Evolutionary conservation across 2,329 filamentous ascomycete species (phyloP).

Genomic region (Ceratocystis papillata): DNA sequence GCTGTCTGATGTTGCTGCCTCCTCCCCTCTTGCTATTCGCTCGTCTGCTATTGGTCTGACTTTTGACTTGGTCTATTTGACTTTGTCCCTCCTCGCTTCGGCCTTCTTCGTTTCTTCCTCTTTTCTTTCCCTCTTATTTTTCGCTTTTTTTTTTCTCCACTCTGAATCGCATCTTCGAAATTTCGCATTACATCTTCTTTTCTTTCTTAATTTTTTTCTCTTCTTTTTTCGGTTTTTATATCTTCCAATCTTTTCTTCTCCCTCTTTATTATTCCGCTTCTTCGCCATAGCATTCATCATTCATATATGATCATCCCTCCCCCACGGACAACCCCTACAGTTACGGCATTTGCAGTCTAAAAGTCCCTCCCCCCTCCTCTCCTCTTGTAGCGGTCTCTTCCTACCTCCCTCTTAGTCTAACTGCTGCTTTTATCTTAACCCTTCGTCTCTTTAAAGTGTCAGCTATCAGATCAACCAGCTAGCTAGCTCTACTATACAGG

Average conservation of each 20-base stretch:
- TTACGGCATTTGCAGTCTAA: conserved; percentile 2
- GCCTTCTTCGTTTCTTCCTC: background rate
- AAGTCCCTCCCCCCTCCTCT: background rate
- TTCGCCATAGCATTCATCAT: background rate
- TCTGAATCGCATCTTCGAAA: background rate
- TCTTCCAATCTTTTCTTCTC: background rate
- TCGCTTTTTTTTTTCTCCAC: conserved; percentile 6
- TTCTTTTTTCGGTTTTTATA: background rate
- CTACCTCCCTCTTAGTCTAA: too few relatives aligned
- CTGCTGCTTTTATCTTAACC: background rate
- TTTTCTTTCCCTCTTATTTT: conserved; percentile 14
- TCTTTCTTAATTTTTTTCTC: background rate
- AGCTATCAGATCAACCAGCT: background rate
- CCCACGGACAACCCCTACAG: background rate
- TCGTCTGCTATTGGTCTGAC: conserved; percentile 13
- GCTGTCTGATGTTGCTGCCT: conserved; percentile 9
- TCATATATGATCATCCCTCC: background rate
- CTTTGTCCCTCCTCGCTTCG: conserved; percentile 10
- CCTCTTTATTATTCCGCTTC: background rate
- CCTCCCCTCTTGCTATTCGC: conserved; percentile 10
- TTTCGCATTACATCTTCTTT: background rate
- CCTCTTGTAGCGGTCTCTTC: background rate
- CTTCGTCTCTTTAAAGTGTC: background rate
- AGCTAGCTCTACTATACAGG: background rate
- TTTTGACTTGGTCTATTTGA: conserved; percentile 4